Evolutionary conservation across 495 filamentous ascomycete genomes (phyloP).

Genomic region (Daldinia loculata): DNA sequence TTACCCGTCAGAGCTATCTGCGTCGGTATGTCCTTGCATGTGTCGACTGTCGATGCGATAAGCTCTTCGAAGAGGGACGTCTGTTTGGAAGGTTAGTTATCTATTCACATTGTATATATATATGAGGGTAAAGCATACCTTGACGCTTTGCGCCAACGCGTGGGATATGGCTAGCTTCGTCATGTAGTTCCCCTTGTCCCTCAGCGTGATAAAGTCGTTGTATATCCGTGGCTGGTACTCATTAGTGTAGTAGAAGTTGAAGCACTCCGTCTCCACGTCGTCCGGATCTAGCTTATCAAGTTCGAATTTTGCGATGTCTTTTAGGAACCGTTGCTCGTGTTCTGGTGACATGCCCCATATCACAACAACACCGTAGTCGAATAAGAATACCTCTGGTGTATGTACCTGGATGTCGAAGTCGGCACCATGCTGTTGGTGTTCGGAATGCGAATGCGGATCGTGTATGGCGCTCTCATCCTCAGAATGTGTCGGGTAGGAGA

Average conservation of each 20-base stretch:
- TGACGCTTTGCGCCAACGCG: conserved; percentile 91
- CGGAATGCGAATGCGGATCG: conserved; percentile 36
- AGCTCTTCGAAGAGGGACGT: conserved; percentile 98
- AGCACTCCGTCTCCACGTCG: conserved; percentile 93
- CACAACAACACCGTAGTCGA: conserved; percentile 99
- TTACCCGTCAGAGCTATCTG: conserved; percentile 92
- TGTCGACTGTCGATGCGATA: conserved; percentile 89
- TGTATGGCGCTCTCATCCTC: conserved; percentile 42
- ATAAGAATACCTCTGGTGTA: conserved; percentile 93
- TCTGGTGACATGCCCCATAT: conserved; percentile 95
- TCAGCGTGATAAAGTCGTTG: conserved; percentile 96
- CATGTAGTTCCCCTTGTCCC: conserved; percentile 96
- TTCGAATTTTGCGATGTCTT: conserved; percentile 96
- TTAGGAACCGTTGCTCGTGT: conserved; percentile 87
- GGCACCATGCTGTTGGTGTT: conserved; percentile 36
- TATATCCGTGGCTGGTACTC: conserved; percentile 98
- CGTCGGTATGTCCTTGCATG: conserved; percentile 86
- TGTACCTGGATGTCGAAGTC: conserved; percentile 82
- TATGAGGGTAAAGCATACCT: conserved; percentile 55
- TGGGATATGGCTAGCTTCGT: conserved; percentile 96
- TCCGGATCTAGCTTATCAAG: conserved; percentile 84
- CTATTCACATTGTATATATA: background rate
- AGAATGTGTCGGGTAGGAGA: conserved; percentile 36
- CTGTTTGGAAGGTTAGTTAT: conserved; percentile 50
- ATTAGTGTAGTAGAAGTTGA: conserved; percentile 98